phyloP scores from a whole-genome alignment of 805 yeast species.

The Metschnikowia santaceciliae region DNA sequence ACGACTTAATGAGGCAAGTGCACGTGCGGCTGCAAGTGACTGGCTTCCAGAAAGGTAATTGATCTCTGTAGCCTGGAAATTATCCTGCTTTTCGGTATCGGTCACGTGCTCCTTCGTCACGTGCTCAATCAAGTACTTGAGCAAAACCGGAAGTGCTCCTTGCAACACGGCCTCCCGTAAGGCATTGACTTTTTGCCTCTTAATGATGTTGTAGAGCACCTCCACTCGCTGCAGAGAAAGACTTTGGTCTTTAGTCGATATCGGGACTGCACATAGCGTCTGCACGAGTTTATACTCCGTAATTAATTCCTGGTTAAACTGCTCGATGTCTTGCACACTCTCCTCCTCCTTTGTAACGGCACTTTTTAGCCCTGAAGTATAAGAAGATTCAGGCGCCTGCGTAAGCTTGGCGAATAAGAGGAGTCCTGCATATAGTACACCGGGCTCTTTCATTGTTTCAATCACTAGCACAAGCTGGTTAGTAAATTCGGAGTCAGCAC shows the following conservation, averaged over 20 bases:
- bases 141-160: slow-evolving; percentile 39
- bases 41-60: slow-evolving; percentile 6
- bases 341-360: slow-evolving; percentile 20
- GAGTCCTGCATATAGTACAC: slow-evolving; percentile 40
- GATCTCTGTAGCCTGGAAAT: no score
- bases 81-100: slow-evolving; percentile 5
- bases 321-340: slow-evolving; percentile 23
- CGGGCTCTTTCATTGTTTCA: slow-evolving; percentile 9
- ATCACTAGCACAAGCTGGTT: slow-evolving; percentile 12
- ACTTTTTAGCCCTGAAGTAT: slow-evolving; percentile 32
- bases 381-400: slow-evolving; percentile 12
- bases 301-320: slow-evolving; percentile 30
- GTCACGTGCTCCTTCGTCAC: slow-evolving; percentile 21
- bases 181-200: slow-evolving; percentile 20
- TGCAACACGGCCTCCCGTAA: slow-evolving; percentile 42
- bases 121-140: slow-evolving; percentile 35
- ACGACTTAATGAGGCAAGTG: slow-evolving; percentile 44
- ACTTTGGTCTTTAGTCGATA: not conserved
- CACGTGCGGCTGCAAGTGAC: slow-evolving; percentile 33
- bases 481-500: slow-evolving; percentile 11
- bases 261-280: slow-evolving; percentile 6
- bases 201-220: slow-evolving; percentile 34
- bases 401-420: slow-evolving; percentile 40
- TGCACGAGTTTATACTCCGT: slow-evolving; percentile 21
- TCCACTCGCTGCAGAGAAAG: slow-evolving; percentile 14